These are phyloP conservation scores for Trichocomaceae sp. DNA, from an alignment of 2,329 filamentous ascomycete genomes.

Conservation along the genomic window DNA sequence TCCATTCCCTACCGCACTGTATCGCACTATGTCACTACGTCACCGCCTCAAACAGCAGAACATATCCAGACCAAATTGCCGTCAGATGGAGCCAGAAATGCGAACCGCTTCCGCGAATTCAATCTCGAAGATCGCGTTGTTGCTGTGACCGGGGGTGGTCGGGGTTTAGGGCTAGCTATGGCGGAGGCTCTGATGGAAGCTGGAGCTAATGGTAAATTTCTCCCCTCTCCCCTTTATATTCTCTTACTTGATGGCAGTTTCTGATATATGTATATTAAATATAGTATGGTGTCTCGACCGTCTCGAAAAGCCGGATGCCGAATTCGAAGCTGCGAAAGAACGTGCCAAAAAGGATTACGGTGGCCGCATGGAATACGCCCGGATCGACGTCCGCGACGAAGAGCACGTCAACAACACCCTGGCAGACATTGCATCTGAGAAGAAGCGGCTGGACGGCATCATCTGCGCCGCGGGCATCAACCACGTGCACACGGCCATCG, in stretches of 20 bases:
- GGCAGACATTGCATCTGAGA: slow-evolving; percentile 27
- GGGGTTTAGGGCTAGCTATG: slow-evolving; percentile 41
- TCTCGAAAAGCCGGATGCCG: slow-evolving; percentile 36
- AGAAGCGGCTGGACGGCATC: slow-evolving; percentile 35
- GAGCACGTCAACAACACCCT: slow-evolving; percentile 31
- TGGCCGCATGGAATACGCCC: slow-evolving; percentile 40
- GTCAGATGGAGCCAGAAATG: slow-evolving; percentile 19
- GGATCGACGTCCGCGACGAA: slow-evolving; percentile 42
- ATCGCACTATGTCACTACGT: not conserved
- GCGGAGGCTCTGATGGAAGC: slow-evolving; percentile 44
- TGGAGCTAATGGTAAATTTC: slow-evolving; percentile 37
- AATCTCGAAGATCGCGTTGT: slow-evolving; percentile 37
- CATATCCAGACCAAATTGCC: slow-evolving; percentile 30
- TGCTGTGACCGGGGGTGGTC: slow-evolving; percentile 39
- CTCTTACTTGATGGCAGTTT: not conserved
- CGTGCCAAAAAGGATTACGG: slow-evolving; percentile 31
- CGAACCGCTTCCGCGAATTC: slow-evolving; percentile 37
- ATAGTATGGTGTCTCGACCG: slow-evolving; percentile 46
- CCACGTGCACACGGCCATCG: slow-evolving; percentile 36
- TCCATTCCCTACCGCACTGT: not conserved
- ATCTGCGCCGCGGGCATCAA: slow-evolving; percentile 41
- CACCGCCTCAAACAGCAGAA: slow-evolving; percentile 14
- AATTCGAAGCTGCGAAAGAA: slow-evolving; percentile 37
- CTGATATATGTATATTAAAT: not conserved
- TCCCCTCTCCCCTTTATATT: not conserved